Percentiles rank a stretch among this genome's conserved stretches.
These are phyloP conservation scores for Triticum dicoccoides DNA, from an alignment of 176 grass and related monocot genomes.

Conservation along the genomic window DNA sequence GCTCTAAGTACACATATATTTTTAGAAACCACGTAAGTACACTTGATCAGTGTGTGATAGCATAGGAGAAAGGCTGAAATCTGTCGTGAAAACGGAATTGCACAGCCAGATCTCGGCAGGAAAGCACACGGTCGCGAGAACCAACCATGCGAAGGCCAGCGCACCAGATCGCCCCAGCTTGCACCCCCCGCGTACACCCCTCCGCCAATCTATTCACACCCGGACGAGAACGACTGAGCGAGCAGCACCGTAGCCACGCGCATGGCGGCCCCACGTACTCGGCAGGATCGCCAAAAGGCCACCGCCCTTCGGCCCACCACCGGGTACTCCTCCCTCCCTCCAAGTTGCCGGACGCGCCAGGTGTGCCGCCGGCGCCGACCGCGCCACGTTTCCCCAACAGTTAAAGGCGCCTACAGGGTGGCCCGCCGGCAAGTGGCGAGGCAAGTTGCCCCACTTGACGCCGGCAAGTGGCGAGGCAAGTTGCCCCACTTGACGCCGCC, in stretches of 20 bases:
- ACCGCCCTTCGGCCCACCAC: background rate
- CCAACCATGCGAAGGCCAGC: too few species aligned
- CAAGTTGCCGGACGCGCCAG: background rate
- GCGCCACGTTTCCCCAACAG: background rate
- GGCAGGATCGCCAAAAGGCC: background rate
- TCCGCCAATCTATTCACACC: too few species aligned
- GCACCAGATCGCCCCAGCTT: too few species aligned
- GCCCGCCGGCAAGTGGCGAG: conserved; percentile 26
- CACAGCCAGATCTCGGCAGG: too few species aligned
- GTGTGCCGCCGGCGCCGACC: conserved; percentile 1
- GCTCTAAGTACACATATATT: too few species aligned
- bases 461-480: conserved; percentile 31
- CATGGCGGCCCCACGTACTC: background rate
- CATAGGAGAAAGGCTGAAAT: too few species aligned
- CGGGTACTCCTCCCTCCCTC: background rate
- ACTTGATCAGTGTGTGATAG: too few species aligned
- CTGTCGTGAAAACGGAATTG: too few species aligned
- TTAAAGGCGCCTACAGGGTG: background rate
- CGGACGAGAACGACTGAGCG: too few species aligned
- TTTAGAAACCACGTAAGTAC: too few species aligned
- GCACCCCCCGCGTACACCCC: too few species aligned
- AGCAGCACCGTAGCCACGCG: background rate
- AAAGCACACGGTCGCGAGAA: too few species aligned
- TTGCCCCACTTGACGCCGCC: conserved; percentile 30
- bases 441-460: conserved; percentile 28